A percentile compares a stretch with the other conserved stretches of the same genome.
Conservation (phyloP, 1,139 yeast species). For the Sugiyamaella sp. region DNA sequence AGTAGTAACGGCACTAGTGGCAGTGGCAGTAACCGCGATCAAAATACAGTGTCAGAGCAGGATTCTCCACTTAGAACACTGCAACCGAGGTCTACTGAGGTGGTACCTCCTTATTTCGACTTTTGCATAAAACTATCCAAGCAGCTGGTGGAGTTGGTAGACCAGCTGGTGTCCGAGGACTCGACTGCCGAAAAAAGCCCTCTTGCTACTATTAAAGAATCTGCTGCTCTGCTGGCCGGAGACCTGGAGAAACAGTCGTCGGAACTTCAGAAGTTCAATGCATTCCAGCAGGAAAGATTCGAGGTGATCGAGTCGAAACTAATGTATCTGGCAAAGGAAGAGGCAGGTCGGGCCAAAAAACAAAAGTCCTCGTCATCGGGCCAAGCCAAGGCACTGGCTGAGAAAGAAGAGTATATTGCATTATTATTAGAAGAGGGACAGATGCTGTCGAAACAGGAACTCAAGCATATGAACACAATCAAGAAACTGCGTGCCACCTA, state of each 20-base stretch:
- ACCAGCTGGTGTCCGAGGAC: no score
- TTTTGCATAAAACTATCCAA: conserved; percentile 20
- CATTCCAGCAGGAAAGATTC: conserved; percentile 28
- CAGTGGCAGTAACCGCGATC: background rate
- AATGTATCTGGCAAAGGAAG: conserved; percentile 34
- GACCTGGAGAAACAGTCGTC: conserved; percentile 27
- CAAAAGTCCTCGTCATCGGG: conserved; percentile 29
- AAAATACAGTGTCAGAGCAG: no score
- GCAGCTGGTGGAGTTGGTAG: conserved; percentile 24
- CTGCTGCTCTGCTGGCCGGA: conserved; percentile 17
- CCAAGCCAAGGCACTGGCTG: conserved; percentile 40
- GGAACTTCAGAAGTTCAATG: conserved; percentile 20
- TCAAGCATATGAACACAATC: conserved; percentile 66
- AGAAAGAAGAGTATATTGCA: conserved; percentile 60
- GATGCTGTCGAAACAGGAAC: conserved; percentile 71
- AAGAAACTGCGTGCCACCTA: conserved; percentile 62
- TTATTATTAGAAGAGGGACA: conserved; percentile 77
- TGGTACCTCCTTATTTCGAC: conserved; percentile 25
- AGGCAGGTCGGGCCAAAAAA: conserved; percentile 34
- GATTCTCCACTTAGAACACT: conserved; percentile 11
- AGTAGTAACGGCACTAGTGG: background rate
- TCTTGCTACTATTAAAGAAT: conserved; percentile 7
- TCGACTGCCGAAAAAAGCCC: background rate
- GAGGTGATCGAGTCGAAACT: conserved; percentile 36
- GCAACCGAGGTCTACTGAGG: conserved; percentile 1